Evolutionary conservation across 257 asterid species (phyloP).

Genomic region (Linderniella brevidens): DNA sequence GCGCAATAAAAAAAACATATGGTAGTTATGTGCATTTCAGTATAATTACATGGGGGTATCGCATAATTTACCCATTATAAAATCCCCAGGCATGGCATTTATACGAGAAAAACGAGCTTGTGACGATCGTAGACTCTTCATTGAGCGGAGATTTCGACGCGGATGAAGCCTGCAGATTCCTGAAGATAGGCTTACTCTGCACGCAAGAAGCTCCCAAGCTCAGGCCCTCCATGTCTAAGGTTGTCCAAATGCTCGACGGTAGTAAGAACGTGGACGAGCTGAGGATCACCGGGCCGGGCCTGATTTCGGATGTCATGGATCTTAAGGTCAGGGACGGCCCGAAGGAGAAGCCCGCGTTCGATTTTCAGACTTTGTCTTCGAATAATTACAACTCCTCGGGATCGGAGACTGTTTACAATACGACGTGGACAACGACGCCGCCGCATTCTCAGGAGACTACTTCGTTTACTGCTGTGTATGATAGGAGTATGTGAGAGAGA

Average conservation of each 20-base stretch:
- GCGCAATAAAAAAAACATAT: too few species aligned
- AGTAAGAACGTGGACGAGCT: constrained; percentile 24
- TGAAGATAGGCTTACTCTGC: constrained; percentile 77
- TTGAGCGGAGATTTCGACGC: constrained; percentile 59
- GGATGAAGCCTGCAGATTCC: constrained; percentile 66
- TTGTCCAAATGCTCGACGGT: constrained; percentile 59
- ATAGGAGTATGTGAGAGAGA: constrained; percentile 20
- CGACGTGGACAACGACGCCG: constrained; percentile 26
- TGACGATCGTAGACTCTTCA: constrained; percentile 42
- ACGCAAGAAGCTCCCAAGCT: constrained; percentile 75
- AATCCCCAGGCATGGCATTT: constrained; percentile 91
- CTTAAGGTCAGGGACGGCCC: constrained; percentile 39
- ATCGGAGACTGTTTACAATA: constrained; percentile 22
- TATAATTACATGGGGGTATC: too few species aligned
- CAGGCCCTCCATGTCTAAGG: constrained; percentile 78
- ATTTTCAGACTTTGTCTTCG: constrained; percentile 11
- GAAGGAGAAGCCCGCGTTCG: constrained; percentile 15
- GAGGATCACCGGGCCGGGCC: constrained; percentile 63
- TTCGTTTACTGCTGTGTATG: constrained; percentile 25
- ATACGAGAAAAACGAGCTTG: constrained; percentile 44
- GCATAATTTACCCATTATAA: too few species aligned
- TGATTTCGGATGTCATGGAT: constrained; percentile 85
- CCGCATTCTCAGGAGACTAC: constrained; percentile 44
- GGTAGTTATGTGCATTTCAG: too few species aligned
- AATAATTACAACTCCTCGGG: constrained; percentile 32